Base-by-base conservation (phyloP, 768 basidiomycete species). In the Porpolomopsis calyptriformis region DNA sequence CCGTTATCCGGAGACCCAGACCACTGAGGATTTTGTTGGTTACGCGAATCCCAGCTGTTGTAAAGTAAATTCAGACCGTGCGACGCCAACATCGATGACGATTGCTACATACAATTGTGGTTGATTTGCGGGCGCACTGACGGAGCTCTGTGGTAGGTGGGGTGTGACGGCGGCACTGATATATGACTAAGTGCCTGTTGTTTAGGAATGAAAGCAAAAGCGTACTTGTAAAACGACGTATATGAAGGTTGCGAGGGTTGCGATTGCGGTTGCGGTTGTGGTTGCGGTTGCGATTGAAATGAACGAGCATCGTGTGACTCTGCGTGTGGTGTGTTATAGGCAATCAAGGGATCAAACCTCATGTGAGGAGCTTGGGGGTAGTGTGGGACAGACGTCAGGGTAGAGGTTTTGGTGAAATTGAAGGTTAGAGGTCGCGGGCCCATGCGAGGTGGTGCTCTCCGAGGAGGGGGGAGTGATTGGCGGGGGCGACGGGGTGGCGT, bases 151-250 rank as follows among this genome's bases (percentile, higher is more conserved):
- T 14, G 45, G 22, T 14, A 53, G 39, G 46, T 56, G 53, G 27
- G 55, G 41, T 26, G 52, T 52, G 35, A 56, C 55, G 44, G 77
- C 69, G 43, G 74, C 69, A 53, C 78, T 78, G 52, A 25, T 45
- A 19, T 40, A 19, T 12, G 10, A 18, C 33, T 42, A 8, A 47
- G 33, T n/a, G 35, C 10, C 19, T 31, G 26, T 12, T 36, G 45
- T 29, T 46, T 36, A 26, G 18, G 2, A 40, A 26, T 16, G 5
- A 31, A 51, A 35, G 34, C 19, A 35, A 19, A 26, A 2, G 34
- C 71, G 40, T 53, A 77, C 82, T 74, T 78, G 64, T 84, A 85
- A 24, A 83, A 70, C 2, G 45, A 42, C 20, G 46, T 24, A 24
- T 36, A 37, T 3, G 43, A n/a, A 4, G 27, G 22, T 11, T 25